A percentile compares a stretch with the other conserved stretches of the same genome.
These are phyloP conservation scores for Nematocida sp. DNA, from an alignment of 371 early-diverging fungal species.

Conservation along the genomic window DNA sequence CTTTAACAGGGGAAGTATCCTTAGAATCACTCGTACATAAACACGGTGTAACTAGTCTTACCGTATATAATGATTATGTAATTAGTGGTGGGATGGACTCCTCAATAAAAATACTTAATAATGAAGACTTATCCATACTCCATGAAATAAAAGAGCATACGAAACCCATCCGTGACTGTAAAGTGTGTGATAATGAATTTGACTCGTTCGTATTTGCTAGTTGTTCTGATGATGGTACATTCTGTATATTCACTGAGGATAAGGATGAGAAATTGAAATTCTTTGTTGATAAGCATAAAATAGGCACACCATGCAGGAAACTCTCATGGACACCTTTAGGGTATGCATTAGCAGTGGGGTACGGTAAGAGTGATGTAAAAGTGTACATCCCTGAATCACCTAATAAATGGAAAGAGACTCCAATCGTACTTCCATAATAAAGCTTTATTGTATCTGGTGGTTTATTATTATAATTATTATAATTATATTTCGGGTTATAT, in stretches of 20 bases:
- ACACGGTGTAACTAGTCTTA: constrained; percentile 63
- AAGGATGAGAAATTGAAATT: constrained; percentile 16
- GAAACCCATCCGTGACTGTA: constrained; percentile 61
- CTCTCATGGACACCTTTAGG: constrained; percentile 66
- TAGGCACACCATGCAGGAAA: constrained; percentile 62
- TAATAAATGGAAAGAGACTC: constrained; percentile 64
- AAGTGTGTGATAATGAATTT: constrained; percentile 58
- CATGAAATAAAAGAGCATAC: constrained; percentile 61
- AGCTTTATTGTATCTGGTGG: background rate
- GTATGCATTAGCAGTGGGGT: constrained; percentile 67
- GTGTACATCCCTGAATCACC: constrained; percentile 59
- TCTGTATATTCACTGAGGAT: constrained; percentile 57
- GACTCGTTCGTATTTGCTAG: constrained; percentile 63
- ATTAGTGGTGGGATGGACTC: constrained; percentile 67
- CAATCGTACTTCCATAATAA: constrained; percentile 28
- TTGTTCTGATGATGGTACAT: constrained; percentile 67
- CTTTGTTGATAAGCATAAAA: constrained; percentile 48
- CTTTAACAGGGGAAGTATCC: constrained; percentile 21
- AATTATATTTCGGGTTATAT: background rate
- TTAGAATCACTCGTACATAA: constrained; percentile 49
- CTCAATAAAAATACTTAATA: constrained; percentile 53
- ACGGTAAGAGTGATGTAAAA: constrained; percentile 64
- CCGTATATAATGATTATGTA: constrained; percentile 57
- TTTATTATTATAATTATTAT: background rate
- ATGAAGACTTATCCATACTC: constrained; percentile 36